These are phyloP conservation scores for Citrus glauca DNA, from an alignment of 345 rosid genomes.

Conservation along the genomic window DNA sequence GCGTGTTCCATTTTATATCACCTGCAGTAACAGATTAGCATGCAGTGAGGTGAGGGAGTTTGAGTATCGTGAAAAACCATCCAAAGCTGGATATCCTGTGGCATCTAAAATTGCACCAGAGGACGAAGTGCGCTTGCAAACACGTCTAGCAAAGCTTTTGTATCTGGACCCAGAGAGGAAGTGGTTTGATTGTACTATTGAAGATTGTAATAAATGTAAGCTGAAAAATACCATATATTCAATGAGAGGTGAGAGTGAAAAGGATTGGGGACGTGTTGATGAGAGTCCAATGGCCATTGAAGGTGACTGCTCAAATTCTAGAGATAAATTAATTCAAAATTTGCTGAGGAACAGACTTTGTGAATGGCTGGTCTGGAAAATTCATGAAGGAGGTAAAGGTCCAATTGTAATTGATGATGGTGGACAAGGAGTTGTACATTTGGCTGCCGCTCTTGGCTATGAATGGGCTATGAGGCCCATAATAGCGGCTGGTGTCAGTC, in stretches of 20 bases:
- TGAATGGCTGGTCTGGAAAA: slow-evolving; percentile 48
- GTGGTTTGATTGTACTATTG: slow-evolving; percentile 29
- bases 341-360: slow-evolving; percentile 46
- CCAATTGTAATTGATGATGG: slow-evolving; percentile 41
- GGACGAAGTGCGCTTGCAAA: slow-evolving; percentile 39
- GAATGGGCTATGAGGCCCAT: slow-evolving; percentile 53
- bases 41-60: slow-evolving; percentile 78
- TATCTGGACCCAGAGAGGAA: slow-evolving; percentile 19
- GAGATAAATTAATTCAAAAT: slow-evolving; percentile 37
- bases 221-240: slow-evolving; percentile 30
- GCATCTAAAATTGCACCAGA: slow-evolving; percentile 12
- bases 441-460: slow-evolving; percentile 66
- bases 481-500: slow-evolving; percentile 45
- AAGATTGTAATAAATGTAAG: slow-evolving; percentile 41
- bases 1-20: slow-evolving; percentile 60
- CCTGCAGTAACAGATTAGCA: slow-evolving; percentile 61
- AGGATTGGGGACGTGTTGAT: slow-evolving; percentile 13
- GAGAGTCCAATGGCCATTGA: slow-evolving; percentile 9
- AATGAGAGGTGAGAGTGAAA: slow-evolving; percentile 3
- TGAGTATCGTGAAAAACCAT: slow-evolving; percentile 51
- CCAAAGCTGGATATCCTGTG: slow-evolving; percentile 6
- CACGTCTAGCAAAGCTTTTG: slow-evolving; percentile 43
- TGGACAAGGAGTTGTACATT: slow-evolving; percentile 64
- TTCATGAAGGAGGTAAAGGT: slow-evolving; percentile 50
- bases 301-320: slow-evolving; percentile 12